Percentiles rank a stretch among this genome's conserved stretches.
Conservation (phyloP, 176 grass and related monocot species). For the Carex myosuroides region DNA sequence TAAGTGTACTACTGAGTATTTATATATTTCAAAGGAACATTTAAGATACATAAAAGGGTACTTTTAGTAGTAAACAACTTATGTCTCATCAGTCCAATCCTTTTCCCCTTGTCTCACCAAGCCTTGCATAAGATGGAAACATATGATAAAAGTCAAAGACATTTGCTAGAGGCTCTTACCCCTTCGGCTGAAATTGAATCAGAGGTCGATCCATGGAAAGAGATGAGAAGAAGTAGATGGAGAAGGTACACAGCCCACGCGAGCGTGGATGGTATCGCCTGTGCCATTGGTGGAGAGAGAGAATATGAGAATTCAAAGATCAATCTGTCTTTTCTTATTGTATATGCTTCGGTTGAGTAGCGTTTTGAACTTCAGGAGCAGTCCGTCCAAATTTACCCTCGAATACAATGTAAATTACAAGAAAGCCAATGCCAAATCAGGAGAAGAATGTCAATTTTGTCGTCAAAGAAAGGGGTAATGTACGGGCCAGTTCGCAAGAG, state of each 20-base stretch:
- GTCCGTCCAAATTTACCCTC: background rate
- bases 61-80: background rate
- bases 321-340: background rate
- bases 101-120: background rate
- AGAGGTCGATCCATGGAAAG: slow-evolving; percentile 13
- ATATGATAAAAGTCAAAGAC: background rate
- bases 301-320: background rate
- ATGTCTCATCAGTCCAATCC: background rate
- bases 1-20: background rate
- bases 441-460: background rate
- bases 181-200: background rate
- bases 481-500: background rate
- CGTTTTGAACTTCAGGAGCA: background rate
- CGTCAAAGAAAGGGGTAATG: background rate
- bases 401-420: background rate
- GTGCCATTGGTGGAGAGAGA: slow-evolving; percentile 8
- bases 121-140: background rate
- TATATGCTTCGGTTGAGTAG: background rate
- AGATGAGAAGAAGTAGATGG: slow-evolving; percentile 8
- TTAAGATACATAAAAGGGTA: background rate
- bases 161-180: slow-evolving; percentile 1
- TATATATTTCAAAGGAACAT: background rate
- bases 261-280: background rate
- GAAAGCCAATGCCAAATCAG: background rate
- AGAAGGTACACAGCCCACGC: background rate